Conservation (phyloP, 2,329 filamentous ascomycete genomes). For the Cercospora janseana region DNA sequence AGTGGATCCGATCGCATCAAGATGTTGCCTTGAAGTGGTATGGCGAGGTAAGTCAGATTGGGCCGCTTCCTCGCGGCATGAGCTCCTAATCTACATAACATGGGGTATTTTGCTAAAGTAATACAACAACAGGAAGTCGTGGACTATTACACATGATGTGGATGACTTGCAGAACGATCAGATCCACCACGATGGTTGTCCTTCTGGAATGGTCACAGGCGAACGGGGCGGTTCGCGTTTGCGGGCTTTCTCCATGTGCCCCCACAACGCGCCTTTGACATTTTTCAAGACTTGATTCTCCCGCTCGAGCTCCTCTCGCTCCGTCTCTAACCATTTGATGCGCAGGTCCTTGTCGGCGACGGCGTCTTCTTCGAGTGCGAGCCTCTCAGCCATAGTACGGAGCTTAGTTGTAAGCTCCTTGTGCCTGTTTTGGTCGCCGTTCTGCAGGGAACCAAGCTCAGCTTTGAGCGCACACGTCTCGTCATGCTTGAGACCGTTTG, state of each 20-base stretch:
- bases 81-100: not conserved
- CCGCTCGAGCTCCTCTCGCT: slow-evolving; percentile 14
- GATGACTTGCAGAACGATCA: not conserved
- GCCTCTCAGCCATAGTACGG: slow-evolving; percentile 8
- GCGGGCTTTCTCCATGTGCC: slow-evolving; percentile 9
- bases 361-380: slow-evolving; percentile 13
- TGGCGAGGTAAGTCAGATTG: slow-evolving; percentile 25
- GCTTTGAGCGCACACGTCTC: slow-evolving; percentile 8
- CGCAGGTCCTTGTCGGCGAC: slow-evolving; percentile 10
- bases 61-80: not conserved
- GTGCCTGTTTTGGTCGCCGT: slow-evolving; percentile 1
- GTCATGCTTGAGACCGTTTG: slow-evolving; percentile 7
- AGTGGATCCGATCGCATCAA: slow-evolving; percentile 39
- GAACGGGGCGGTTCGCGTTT: not conserved
- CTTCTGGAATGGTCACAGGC: slow-evolving; percentile 2
- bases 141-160: slow-evolving; percentile 26
- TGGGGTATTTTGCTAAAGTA: not conserved
- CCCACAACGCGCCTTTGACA: slow-evolving; percentile 14
- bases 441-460: slow-evolving; percentile 3
- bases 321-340: slow-evolving; percentile 15
- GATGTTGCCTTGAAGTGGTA: slow-evolving; percentile 42
- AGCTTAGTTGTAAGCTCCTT: slow-evolving; percentile 11
- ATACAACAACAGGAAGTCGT: slow-evolving; percentile 25
- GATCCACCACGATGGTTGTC: slow-evolving; percentile 9
- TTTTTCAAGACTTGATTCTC: slow-evolving; percentile 16